phyloP scores from a whole-genome alignment of 139 green algal genomes.

The Coelastrella sp. region DNA sequence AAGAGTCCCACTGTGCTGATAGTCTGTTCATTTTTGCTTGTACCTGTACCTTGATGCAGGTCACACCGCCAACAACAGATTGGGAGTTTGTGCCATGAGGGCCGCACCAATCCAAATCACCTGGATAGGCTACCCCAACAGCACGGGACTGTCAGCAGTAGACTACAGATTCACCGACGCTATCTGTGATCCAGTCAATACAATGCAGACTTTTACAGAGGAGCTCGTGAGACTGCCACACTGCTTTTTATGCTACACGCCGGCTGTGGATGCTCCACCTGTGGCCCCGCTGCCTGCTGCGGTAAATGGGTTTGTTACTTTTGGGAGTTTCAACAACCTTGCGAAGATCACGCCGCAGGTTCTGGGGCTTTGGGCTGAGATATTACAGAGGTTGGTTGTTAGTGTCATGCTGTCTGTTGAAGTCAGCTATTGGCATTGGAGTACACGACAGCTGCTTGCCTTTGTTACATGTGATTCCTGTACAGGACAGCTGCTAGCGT shows the following conservation, averaged over 20 bases:
- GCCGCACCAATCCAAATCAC: conserved; percentile 93
- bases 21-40: no score
- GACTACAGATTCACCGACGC: conserved; percentile 95
- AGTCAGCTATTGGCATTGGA: conserved; percentile 98
- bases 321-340: conserved; percentile 98
- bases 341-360: conserved; percentile 93
- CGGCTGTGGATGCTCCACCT: conserved; percentile 76
- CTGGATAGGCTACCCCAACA: conserved; percentile 99
- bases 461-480: conserved; percentile 89
- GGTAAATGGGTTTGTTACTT: conserved; percentile 91
- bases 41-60: conserved; percentile 58
- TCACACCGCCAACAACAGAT: conserved; percentile 96
- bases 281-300: conserved; percentile 82
- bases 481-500: no score
- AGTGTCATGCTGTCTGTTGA: conserved; percentile 91
- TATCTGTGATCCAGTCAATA: conserved; percentile 81
- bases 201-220: conserved; percentile 74
- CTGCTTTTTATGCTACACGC: conserved; percentile 99
- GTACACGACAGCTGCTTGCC: conserved; percentile 84
- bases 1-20: no score
- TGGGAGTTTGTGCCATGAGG: conserved; percentile 85
- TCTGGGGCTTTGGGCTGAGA: conserved; percentile 81
- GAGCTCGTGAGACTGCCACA: conserved; percentile 87
- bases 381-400: conserved; percentile 68
- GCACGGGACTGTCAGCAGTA: conserved; percentile 86